Evolutionary conservation across 2,329 filamentous ascomycete genomes (phyloP), one percentile per base, ranked within the genome.

Genomic region (Fusarium penzigii): DNA sequence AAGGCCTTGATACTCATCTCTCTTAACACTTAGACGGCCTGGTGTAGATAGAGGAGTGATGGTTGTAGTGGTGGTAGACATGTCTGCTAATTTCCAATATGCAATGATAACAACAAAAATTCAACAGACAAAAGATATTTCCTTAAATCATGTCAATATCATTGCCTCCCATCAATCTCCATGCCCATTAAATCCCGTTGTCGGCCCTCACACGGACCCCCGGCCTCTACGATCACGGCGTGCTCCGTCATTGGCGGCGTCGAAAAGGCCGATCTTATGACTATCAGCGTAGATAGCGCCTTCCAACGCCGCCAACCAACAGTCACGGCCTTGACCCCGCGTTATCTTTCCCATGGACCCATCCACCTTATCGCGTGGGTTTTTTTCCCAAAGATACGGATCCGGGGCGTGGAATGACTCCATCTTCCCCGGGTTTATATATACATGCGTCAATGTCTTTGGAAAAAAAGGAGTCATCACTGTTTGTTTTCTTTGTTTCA

Each of bases 251-350:
- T 55, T 55, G 52, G 52, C n/a, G 45, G 51, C 48, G 44, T 48
- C 12, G 17, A 32, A 3, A 29, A n/a, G 17, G 39, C 29, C 45
- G 44, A 55, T 51, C 52, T 45, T 42, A 25, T 17, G 34, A 36
- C 45, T 51, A 51, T 55, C 52, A 29, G 32, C 7, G 6, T 42
- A 44, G 52, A 48, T 55, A 51, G 48, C 34, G 20, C 52, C 3
- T 7, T 29, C 2, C 44, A 48, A 63, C 56, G 58, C 56, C 56
- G 34, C 60, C 58, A 53, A 59, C 59, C 47, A 60, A 38, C 14
- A 3, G n/a, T 20, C 39, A n/a, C 36, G 43, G 34, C 45, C 29
- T 45, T 17, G 43, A 49, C 51, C 55, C 55, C 48, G 50, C 52
- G 57, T 53, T 62, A 59, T 61, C 61, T 60, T 20, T 34, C 47